phyloP scores from a whole-genome alignment of 306 rosid species.

The Pachyrhizus erosus region DNA sequence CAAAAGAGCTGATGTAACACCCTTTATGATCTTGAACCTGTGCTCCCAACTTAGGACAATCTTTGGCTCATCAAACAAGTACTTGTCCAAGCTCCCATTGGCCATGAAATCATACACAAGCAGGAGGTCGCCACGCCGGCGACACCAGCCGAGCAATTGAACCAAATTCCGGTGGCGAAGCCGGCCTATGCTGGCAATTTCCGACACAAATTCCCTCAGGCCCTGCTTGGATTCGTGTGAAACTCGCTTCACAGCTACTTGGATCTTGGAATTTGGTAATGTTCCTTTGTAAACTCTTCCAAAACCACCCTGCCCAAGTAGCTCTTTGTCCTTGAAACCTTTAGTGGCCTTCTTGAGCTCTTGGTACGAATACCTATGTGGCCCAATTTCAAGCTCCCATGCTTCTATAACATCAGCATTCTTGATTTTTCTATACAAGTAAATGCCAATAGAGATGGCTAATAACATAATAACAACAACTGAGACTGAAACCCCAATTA shows the following conservation, averaged over 20 bases:
- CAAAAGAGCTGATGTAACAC: slow-evolving; percentile 75
- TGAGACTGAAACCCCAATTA: slow-evolving; percentile 48
- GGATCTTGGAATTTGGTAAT: slow-evolving; percentile 61
- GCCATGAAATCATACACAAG: slow-evolving; percentile 87
- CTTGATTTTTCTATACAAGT: slow-evolving; percentile 55
- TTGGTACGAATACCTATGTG: slow-evolving; percentile 79
- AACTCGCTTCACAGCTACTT: slow-evolving; percentile 76
- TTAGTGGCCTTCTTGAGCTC: slow-evolving; percentile 81
- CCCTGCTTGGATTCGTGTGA: slow-evolving; percentile 91
- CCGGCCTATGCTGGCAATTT: slow-evolving; percentile 82
- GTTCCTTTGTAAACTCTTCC: slow-evolving; percentile 82
- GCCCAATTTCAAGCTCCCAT: slow-evolving; percentile 91
- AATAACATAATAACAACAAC: slow-evolving; percentile 40
- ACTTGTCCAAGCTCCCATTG: slow-evolving; percentile 79
- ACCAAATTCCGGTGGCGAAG: slow-evolving; percentile 84
- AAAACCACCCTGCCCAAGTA: slow-evolving; percentile 81
- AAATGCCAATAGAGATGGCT: slow-evolving; percentile 45
- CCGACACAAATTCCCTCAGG: slow-evolving; percentile 74
- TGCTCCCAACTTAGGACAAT: slow-evolving; percentile 69
- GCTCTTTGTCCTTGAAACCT: slow-evolving; percentile 69
- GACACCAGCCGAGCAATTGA: slow-evolving; percentile 85
- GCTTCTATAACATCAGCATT: slow-evolving; percentile 74
- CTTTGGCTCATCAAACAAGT: slow-evolving; percentile 63
- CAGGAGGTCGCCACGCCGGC: slow-evolving; percentile 67
- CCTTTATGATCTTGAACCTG: slow-evolving; percentile 74